Conservation (phyloP, 148 eudicot species). For the Arbutus unedo region DNA sequence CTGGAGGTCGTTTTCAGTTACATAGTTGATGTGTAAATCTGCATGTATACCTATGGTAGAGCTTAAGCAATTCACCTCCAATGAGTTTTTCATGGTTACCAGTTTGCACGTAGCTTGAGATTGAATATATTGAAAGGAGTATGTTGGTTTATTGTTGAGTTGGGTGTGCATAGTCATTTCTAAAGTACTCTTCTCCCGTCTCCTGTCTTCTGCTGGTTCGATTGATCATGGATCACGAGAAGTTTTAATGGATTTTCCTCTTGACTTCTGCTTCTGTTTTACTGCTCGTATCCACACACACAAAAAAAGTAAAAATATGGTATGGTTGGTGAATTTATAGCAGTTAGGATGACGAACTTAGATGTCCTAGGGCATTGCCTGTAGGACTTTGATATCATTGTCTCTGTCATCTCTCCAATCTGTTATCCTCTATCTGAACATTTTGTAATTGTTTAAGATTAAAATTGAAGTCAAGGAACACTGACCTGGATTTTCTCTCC, state of each 20-base stretch:
- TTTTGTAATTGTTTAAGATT: no score
- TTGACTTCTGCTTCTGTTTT: no score
- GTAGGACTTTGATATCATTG: background rate
- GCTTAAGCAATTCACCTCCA: no score
- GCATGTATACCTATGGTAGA: no score
- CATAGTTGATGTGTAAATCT: no score
- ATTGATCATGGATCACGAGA: background rate
- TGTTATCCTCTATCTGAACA: background rate
- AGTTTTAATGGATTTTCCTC: background rate
- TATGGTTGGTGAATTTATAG: no score
- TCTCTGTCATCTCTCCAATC: background rate
- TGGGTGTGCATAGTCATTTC: background rate
- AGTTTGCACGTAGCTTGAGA: background rate
- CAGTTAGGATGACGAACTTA: background rate
- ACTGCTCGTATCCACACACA: no score
- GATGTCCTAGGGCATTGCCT: background rate
- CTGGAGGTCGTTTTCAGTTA: no score
- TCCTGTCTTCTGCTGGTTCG: background rate
- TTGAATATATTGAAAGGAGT: background rate
- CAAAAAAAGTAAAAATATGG: no score
- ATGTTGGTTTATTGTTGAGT: background rate
- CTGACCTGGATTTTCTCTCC: background rate
- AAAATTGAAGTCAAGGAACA: background rate
- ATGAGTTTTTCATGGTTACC: slow-evolving; percentile 11
- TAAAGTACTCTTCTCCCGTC: background rate